These are phyloP conservation scores for Soucietia sequanensis DNA, from an alignment of 805 yeast genomes.

Conservation along the genomic window DNA sequence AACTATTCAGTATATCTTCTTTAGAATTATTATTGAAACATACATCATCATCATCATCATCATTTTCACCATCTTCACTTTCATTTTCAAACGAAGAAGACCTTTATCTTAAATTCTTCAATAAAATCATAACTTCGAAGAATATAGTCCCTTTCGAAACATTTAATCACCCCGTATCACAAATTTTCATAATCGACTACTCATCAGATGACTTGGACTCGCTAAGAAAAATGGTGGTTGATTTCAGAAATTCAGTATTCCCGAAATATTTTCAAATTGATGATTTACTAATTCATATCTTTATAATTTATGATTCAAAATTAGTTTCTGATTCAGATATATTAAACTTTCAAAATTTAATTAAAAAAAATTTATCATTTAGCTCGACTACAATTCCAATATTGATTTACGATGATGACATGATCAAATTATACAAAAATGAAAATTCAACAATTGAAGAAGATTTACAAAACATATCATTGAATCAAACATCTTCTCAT, in stretches of 20 bases:
- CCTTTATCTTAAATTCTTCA: conserved; percentile 56
- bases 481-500: conserved; percentile 15
- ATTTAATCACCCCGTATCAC: conserved; percentile 81
- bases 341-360: conserved; percentile 21
- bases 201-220: conserved; percentile 49
- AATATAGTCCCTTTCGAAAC: conserved; percentile 76
- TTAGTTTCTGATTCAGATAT: conserved; percentile 36
- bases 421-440: conserved; percentile 9
- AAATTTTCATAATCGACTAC: conserved; percentile 62
- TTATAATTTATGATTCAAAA: conserved; percentile 28
- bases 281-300: conserved; percentile 50
- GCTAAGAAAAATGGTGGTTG: conserved; percentile 58
- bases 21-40: conserved; percentile 29
- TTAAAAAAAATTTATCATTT: conserved; percentile 25
- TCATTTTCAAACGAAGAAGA: conserved; percentile 18
- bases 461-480: conserved; percentile 40
- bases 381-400: conserved; percentile 23
- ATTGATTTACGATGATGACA: not conserved
- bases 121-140: conserved; percentile 57
- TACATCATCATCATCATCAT: conserved; percentile 4
- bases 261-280: conserved; percentile 69
- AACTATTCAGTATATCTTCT: conserved; percentile 38
- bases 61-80: not conserved
- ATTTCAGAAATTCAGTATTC: conserved; percentile 44
- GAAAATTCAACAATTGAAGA: conserved; percentile 50